phyloP scores from a whole-genome alignment of 2,329 filamentous ascomycete species.

The Clonostachys byssicola region DNA sequence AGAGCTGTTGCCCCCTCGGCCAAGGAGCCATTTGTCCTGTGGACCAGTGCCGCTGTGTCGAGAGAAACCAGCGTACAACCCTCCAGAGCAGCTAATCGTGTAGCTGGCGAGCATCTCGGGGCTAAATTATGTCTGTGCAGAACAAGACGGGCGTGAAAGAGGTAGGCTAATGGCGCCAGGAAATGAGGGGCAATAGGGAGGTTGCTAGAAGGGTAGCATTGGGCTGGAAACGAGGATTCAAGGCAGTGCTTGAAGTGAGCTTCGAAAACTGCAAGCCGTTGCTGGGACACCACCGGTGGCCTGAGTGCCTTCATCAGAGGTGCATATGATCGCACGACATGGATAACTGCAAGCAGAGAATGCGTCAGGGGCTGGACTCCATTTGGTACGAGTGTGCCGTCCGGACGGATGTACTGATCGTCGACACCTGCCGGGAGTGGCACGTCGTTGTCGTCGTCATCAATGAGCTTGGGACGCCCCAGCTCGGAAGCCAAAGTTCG shows the following conservation, averaged over 20 bases:
- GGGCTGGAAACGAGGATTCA: conserved; percentile 70
- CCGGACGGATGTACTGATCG: conserved; percentile 68
- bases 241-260: conserved; percentile 74
- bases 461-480: conserved; percentile 75
- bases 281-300: conserved; percentile 61
- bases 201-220: conserved; percentile 64
- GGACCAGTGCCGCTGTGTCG: conserved; percentile 75
- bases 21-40: conserved; percentile 57
- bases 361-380: conserved; percentile 56
- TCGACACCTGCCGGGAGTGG: conserved; percentile 75
- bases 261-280: conserved; percentile 73
- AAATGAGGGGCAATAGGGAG: conserved; percentile 69
- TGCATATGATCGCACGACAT: conserved; percentile 75
- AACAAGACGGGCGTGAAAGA: conserved; percentile 79
- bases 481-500: conserved; percentile 76
- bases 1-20: conserved; percentile 68
- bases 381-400: conserved; percentile 46
- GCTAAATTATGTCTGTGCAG: conserved; percentile 87
- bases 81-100: conserved; percentile 69
- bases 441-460: conserved; percentile 86
- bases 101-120: conserved; percentile 61
- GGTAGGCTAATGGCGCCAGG: conserved; percentile 69
- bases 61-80: conserved; percentile 70
- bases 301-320: conserved; percentile 68
- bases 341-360: conserved; percentile 73